A percentile compares a stretch with the other conserved stretches of the same genome.
Evolutionary conservation across 1,139 yeast species (phyloP).

Genomic region (Scheffersomyces stambukii): DNA sequence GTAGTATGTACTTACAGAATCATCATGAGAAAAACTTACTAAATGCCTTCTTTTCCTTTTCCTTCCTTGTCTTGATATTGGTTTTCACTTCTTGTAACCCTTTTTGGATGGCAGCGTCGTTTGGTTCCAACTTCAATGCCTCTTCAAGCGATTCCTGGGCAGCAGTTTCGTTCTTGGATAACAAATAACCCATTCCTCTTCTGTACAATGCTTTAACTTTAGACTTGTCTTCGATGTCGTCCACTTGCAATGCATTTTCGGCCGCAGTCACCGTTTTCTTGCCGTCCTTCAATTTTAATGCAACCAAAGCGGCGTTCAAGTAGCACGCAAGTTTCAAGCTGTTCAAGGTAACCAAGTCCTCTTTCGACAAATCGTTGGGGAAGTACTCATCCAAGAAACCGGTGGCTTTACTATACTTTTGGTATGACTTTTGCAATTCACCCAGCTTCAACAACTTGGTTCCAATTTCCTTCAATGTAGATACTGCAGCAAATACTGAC

Average conservation of each 20-base stretch:
- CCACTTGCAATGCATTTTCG: conserved; percentile 60
- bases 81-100: conserved; percentile 63
- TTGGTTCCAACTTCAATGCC: conserved; percentile 65
- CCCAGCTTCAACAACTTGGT: conserved; percentile 69
- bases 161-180: conserved; percentile 63
- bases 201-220: conserved; percentile 84
- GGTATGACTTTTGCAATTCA: conserved; percentile 50
- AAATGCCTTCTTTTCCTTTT: conserved; percentile 80
- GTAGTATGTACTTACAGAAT: too few species aligned
- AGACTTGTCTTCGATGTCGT: conserved; percentile 59
- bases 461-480: conserved; percentile 72
- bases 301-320: conserved; percentile 73
- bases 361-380: conserved; percentile 65
- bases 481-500: conserved; percentile 64
- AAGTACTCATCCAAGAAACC: conserved; percentile 66
- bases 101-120: conserved; percentile 68
- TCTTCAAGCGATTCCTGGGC: conserved; percentile 65
- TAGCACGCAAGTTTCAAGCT: conserved; percentile 57
- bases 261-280: conserved; percentile 58
- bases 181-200: conserved; percentile 71
- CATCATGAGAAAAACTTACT: conserved; percentile 69
- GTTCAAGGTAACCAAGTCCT: conserved; percentile 45
- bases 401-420: conserved; percentile 69
- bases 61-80: conserved; percentile 49
- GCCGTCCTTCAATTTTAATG: conserved; percentile 59